These are phyloP conservation scores for Aspergillus haitiensis DNA, from an alignment of 495 filamentous ascomycete genomes.

Conservation along the genomic window DNA sequence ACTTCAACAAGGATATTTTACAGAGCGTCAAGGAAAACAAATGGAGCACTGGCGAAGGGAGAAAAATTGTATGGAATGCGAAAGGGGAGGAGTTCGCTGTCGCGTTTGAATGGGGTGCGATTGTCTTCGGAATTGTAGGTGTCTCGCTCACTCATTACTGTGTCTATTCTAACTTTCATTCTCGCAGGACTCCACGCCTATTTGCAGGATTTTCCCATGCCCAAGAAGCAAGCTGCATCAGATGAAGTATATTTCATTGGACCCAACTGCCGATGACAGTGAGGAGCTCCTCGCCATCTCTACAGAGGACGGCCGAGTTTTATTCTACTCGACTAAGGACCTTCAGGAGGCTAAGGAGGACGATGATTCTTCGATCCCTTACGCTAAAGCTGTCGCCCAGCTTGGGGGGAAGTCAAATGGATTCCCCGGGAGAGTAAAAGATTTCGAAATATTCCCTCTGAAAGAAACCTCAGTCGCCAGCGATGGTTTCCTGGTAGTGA, in stretches of 20 bases:
- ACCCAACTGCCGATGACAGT: slow-evolving; percentile 40
- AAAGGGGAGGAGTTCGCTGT: slow-evolving; percentile 80
- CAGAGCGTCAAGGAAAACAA: slow-evolving; percentile 71
- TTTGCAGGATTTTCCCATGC: slow-evolving; percentile 65
- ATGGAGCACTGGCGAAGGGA: slow-evolving; percentile 78
- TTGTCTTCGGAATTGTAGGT: slow-evolving; percentile 78
- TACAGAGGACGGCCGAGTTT: slow-evolving; percentile 87
- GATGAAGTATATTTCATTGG: slow-evolving; percentile 64
- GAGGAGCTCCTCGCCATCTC: slow-evolving; percentile 68
- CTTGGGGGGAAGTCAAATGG: slow-evolving; percentile 72
- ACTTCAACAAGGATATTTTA: slow-evolving; percentile 69
- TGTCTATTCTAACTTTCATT: slow-evolving; percentile 19
- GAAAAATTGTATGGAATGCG: slow-evolving; percentile 76
- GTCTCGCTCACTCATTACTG: slow-evolving; percentile 5
- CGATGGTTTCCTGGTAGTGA: slow-evolving; percentile 59
- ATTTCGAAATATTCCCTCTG: slow-evolving; percentile 67
- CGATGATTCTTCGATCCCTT: slow-evolving; percentile 41
- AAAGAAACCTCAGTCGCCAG: slow-evolving; percentile 36
- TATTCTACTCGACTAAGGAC: slow-evolving; percentile 74
- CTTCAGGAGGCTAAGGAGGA: slow-evolving; percentile 34
- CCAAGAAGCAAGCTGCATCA: slow-evolving; percentile 79
- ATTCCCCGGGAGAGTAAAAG: slow-evolving; percentile 76
- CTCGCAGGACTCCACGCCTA: slow-evolving; percentile 69
- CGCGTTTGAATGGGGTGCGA: slow-evolving; percentile 79
- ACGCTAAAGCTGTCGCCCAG: slow-evolving; percentile 65